Evolutionary conservation across 345 rosid species (phyloP), one percentile per base, ranked within the genome.

Genomic region (Ceriops decandra): DNA sequence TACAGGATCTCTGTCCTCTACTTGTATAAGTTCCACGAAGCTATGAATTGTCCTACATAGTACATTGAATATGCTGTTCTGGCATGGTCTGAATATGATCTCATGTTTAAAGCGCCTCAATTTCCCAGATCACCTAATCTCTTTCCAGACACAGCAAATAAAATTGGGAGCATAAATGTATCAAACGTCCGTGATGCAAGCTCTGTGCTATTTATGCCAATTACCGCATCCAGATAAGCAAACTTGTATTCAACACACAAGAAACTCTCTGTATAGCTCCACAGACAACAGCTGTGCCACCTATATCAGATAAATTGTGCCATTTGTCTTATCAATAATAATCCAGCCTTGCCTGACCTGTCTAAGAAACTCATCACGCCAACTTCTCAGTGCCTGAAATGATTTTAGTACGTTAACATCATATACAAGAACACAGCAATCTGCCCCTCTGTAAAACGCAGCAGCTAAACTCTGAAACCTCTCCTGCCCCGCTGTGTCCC

Each of bases 401-500:
- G 98, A 75, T 69, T 73, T 89, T 17, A 35, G 63, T 3, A 82
- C 68, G 59, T 88, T 93, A 9, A 93, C 97, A 52, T 91, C 97
- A 58, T 82, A 89, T 4, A 82, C 88, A 53, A 93, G 83, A 65
- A 87, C 92, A 56, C 97, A 89, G 68, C 96, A 93, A 73, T 93
- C 98, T 32, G 97, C 88, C 5, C 96, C 98, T 76, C 98, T 85
- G 53, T 89, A 93, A 70, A 93, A 91, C 2, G 97, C 95, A 0
- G 96, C 68, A 6, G 96, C 95, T 16, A 89, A 84, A 74, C 97
- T 89, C 56, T 91, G 95, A 77, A 93, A 93, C 66, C 96, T 85
- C 70, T 93, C 98, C 72, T 93, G 97, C 63, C 98, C 98, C 5
- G 98, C 98, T 6, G 97, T 91, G 80, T 93, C 96, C 98, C 98